These are phyloP conservation scores for Gastrodia elata DNA, from an alignment of 106 monocot genomes.

Conservation along the genomic window DNA sequence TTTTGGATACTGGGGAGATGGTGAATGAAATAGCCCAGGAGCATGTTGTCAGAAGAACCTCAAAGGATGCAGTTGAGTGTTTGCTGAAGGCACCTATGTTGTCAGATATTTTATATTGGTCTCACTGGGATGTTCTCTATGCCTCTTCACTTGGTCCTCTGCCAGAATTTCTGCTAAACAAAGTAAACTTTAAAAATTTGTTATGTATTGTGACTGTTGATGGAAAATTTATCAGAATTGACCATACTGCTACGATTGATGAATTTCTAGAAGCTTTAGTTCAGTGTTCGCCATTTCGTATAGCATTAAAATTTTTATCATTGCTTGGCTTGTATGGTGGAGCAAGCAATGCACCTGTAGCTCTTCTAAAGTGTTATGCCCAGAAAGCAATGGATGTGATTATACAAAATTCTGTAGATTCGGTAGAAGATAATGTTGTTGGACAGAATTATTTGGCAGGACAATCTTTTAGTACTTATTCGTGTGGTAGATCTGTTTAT, in stretches of 20 bases:
- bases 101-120: conserved; percentile 76
- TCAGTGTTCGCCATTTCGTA: conserved; percentile 55
- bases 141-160: conserved; percentile 71
- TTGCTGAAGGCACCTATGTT: conserved; percentile 79
- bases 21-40: conserved; percentile 6
- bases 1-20: background rate
- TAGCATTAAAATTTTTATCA: conserved; percentile 75
- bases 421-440: background rate
- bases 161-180: conserved; percentile 56
- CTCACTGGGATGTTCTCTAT: conserved; percentile 88
- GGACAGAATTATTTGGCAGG: background rate
- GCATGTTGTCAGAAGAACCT: conserved; percentile 12
- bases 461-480: background rate
- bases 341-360: conserved; percentile 38
- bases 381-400: conserved; percentile 52
- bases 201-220: conserved; percentile 67
- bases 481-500: background rate
- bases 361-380: conserved; percentile 78
- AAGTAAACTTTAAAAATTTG: conserved; percentile 33
- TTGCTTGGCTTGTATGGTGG: conserved; percentile 61
- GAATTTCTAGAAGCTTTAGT: conserved; percentile 81
- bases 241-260: conserved; percentile 55
- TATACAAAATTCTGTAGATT: conserved; percentile 30
- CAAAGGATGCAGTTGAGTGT: conserved; percentile 65
- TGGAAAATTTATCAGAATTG: conserved; percentile 75